Percentiles rank a stretch among this genome's conserved stretches.
phyloP scores from a whole-genome alignment of 345 rosid species.

The Brassica juncea region DNA sequence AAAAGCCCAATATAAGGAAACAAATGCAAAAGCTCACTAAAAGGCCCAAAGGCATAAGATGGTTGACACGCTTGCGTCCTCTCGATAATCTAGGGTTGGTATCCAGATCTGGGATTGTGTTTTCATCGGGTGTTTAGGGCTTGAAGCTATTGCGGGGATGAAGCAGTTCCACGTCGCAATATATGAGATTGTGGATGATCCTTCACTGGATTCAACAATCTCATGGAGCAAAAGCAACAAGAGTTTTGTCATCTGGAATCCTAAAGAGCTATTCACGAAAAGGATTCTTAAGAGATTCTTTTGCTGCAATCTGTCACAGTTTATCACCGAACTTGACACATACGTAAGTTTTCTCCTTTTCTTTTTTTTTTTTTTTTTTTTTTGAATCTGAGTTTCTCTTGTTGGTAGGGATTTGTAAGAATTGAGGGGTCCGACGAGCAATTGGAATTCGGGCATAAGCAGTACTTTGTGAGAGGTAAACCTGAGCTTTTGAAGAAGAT shows the following conservation, averaged over 20 bases:
- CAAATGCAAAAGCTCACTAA: too few species aligned
- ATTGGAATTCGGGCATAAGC: neutral
- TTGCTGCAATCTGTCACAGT: neutral
- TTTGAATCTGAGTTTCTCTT: neutral
- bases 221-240: neutral
- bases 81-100: too few species aligned
- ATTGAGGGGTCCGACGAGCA: neutral
- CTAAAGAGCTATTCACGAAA: neutral
- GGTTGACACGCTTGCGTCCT: too few species aligned
- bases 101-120: neutral
- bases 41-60: too few species aligned
- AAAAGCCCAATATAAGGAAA: too few species aligned
- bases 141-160: neutral
- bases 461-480: neutral
- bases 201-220: neutral
- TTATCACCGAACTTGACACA: neutral
- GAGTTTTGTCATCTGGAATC: neutral
- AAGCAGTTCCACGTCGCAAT: neutral
- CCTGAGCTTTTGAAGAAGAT: neutral
- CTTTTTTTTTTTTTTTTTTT: too few species aligned
- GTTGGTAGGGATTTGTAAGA: neutral
- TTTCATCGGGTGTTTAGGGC: neutral
- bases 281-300: neutral
- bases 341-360: neutral
- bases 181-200: neutral